Percentiles rank a stretch among this genome's conserved stretches.
phyloP scores from a whole-genome alignment of 2,329 filamentous ascomycete species.

The Pyricularia pennisetigena region DNA sequence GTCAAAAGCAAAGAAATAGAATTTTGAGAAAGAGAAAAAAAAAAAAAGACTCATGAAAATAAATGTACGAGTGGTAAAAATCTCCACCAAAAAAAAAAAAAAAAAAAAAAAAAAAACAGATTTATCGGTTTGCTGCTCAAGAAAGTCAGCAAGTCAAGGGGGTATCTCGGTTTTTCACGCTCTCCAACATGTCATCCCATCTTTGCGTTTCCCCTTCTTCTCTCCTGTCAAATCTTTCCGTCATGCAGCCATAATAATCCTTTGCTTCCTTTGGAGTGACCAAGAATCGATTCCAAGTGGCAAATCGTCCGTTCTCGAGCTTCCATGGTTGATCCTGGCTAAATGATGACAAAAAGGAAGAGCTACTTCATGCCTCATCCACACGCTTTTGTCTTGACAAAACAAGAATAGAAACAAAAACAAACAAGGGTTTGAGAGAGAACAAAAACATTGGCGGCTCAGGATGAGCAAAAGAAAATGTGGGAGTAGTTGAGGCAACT shows the following conservation, averaged over 20 bases:
- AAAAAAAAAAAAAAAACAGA: slow-evolving; percentile 6
- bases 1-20: background rate
- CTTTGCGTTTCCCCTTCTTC: slow-evolving; percentile 10
- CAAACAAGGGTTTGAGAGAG: background rate
- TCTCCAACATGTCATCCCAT: slow-evolving; percentile 3
- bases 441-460: background rate
- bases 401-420: background rate
- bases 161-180: slow-evolving; percentile 8
- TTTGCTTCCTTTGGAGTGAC: background rate
- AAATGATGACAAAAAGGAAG: background rate
- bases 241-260: background rate
- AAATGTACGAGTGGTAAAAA: background rate
- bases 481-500: background rate
- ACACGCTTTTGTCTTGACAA: slow-evolving; percentile 3
- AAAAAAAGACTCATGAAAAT: background rate
- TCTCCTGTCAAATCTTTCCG: slow-evolving; percentile 5
- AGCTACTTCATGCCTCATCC: slow-evolving; percentile 4
- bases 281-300: background rate
- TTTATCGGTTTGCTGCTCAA: background rate
- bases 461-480: background rate
- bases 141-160: slow-evolving; percentile 1
- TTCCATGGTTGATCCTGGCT: slow-evolving; percentile 4
- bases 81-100: background rate
- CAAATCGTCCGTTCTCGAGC: background rate
- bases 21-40: background rate